Base-by-base conservation (phyloP, 768 basidiomycete species). In the Kwoniella europaea region DNA sequence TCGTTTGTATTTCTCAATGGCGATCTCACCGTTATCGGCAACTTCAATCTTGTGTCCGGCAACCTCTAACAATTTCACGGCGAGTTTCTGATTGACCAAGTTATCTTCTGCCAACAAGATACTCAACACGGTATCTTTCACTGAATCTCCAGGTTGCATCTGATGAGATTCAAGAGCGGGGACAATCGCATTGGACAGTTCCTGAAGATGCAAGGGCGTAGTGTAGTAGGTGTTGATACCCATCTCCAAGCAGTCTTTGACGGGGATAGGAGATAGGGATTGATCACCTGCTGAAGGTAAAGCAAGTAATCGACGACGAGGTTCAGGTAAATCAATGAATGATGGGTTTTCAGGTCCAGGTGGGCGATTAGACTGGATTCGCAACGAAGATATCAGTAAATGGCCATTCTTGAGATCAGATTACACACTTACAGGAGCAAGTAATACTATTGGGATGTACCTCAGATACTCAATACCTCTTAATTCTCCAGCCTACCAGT, bases 51-150 rank as follows among this genome's bases (percentile, higher is more conserved):
- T 88, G 80, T 98, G 97, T 0, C 97, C 95, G 66, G 94, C 94
- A 80, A 92, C 94, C 85, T 98, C 96, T 15, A 99, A 86, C 71
- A 98, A 92, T 86, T 96, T 97, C 71, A 97, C 91, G 0, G 97
- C 97, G 10, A 98, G 86, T 83, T 96, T 96, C 72, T 83, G 82
- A 65, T 83, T 83, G 67, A 84, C 94, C 75, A 94, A 85, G 78
- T 98, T 98, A 83, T 98, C 97, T 82, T 99, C 97, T 0, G 97
- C 97, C 16, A 99, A 88, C 35, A 99, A 88, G 74, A 99, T 96
- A 82, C 93, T 92, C 84, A 93, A 94, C 3, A 90, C 88, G 27
- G 92, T 88, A 76, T 96, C 92, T 81, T 90, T 95, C 24, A 92
- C 91, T 1, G 90, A 90, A 10, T 91, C 89, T 10, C 93, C 91